phyloP scores from a whole-genome alignment of 768 basidiomycete genomes.

The Russula compacta region DNA sequence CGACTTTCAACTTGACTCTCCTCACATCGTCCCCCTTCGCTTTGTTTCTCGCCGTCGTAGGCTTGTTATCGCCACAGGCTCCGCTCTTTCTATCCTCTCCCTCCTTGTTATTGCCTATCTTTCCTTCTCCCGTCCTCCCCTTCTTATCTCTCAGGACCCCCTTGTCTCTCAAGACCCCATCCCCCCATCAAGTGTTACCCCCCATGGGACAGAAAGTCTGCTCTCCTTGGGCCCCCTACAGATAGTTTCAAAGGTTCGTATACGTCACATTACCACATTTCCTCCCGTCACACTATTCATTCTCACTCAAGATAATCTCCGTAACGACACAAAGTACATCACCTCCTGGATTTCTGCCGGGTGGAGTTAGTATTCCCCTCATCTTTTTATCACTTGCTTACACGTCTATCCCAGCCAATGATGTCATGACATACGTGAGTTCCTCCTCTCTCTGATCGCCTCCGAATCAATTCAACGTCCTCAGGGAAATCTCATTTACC shows the following conservation, averaged over 20 bases:
- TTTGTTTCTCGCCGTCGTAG: background rate
- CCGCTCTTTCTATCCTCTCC: background rate
- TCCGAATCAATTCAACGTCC: background rate
- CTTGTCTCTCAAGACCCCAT: background rate
- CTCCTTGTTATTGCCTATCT: slow-evolving; percentile 2
- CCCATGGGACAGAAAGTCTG: slow-evolving; percentile 4
- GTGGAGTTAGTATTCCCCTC: slow-evolving; percentile 39
- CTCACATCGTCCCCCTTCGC: background rate
- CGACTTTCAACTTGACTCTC: background rate
- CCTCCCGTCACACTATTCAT: background rate
- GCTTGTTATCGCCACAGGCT: background rate
- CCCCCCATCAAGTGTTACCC: background rate
- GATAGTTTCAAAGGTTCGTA: slow-evolving; percentile 43
- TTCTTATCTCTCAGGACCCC: background rate
- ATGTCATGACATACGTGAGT: slow-evolving; percentile 64
- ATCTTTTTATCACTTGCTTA: background rate
- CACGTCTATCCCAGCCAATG: slow-evolving; percentile 43
- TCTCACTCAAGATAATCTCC: slow-evolving; percentile 49
- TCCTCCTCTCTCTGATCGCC: background rate
- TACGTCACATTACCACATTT: background rate
- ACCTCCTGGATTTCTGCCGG: slow-evolving; percentile 72
- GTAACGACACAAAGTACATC: slow-evolving; percentile 51
- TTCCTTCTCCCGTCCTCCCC: background rate
- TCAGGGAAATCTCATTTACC: slow-evolving; percentile 34
- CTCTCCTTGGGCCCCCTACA: slow-evolving; percentile 42